Evolutionary conservation across 352 stramenopile species (phyloP).

Genomic region (Globisporangium echinulatum): DNA sequence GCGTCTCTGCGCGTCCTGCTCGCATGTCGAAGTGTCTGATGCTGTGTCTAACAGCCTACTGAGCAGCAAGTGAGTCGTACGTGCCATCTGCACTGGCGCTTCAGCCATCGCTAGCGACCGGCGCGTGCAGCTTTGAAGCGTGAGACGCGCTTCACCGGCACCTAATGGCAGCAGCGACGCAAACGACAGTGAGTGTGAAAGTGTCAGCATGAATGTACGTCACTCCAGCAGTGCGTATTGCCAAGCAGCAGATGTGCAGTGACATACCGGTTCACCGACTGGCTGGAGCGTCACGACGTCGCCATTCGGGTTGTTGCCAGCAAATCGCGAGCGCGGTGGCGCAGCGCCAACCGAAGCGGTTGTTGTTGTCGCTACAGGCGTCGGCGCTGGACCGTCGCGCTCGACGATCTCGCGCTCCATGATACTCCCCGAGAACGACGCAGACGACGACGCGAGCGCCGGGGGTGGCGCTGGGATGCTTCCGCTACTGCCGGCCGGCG

Average conservation of each 20-base stretch:
- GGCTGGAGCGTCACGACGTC: slow-evolving; percentile 65
- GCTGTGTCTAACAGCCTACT: too few species aligned
- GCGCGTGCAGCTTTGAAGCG: slow-evolving; percentile 65
- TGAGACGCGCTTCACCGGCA: slow-evolving; percentile 82
- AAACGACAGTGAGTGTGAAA: slow-evolving; percentile 1
- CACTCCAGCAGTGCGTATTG: background rate
- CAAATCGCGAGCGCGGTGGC: slow-evolving; percentile 42
- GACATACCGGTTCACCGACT: slow-evolving; percentile 68
- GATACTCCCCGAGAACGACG: slow-evolving; percentile 68
- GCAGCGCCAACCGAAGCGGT: slow-evolving; percentile 3
- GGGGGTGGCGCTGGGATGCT: slow-evolving; percentile 4
- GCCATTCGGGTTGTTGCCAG: slow-evolving; percentile 60
- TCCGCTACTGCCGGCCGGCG: background rate
- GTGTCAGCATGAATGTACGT: slow-evolving; percentile 1
- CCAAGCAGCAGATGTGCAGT: too few species aligned
- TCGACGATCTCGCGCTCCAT: slow-evolving; percentile 55
- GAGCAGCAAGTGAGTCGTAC: too few species aligned
- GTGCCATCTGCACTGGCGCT: too few species aligned
- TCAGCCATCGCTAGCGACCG: background rate
- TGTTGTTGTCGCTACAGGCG: slow-evolving; percentile 1
- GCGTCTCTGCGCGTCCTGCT: too few species aligned
- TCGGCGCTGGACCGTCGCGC: background rate
- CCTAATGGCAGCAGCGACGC: slow-evolving; percentile 17
- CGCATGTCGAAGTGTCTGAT: too few species aligned
- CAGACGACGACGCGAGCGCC: slow-evolving; percentile 23